Base-by-base conservation (phyloP, 495 filamentous ascomycete genomes). In the Jackrogersella multiformis region DNA sequence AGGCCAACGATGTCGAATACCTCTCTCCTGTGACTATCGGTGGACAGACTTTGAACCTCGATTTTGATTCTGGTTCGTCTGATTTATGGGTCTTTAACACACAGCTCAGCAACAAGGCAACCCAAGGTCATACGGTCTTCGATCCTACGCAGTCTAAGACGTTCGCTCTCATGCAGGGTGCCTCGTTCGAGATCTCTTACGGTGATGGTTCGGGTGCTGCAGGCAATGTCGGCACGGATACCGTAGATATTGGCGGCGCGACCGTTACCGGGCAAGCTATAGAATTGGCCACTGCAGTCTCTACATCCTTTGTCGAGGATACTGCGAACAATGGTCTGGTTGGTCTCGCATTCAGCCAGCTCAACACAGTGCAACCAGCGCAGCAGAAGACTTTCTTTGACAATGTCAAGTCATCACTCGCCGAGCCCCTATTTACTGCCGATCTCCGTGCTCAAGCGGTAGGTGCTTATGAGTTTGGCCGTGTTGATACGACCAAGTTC, bases 51-150 rank as follows among this genome's bases (percentile, higher is more conserved):
- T 62, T 95, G 57, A 86, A 88, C 64, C 80, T 96, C 73, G 86
- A 93, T 69, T 92, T 96, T 74, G 92, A 96, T 75, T 91, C 91
- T 15, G 92, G 92, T 54, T 93, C 90, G 4, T 85, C 92, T 13
- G 92, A 95, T 74, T 79, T 96, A 61, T 96, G 92, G 92, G 86
- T 94, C 28, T 90, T 94, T 79, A 92, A 86, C 81, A 87, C 87
- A 4, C 71, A 81, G 45, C 82, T 93, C 18, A 77, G 85, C 2
- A 35, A 76, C 4, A 60, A 66, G 0, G 63, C 76, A 20, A 79
- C 77, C 6, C 64, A 64, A 13, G 83, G 83, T 36, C 91, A 91
- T 74, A 78, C 78, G 0, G 72, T 89, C 35, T 96, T 83, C 73
- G 80, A 93, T 66, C 84, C 89, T 2, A 70, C 72, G 4, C 81